These are phyloP conservation scores for Pseudozyma sp. DNA, from an alignment of 1,284 basidiomycete genomes.

Conservation along the genomic window DNA sequence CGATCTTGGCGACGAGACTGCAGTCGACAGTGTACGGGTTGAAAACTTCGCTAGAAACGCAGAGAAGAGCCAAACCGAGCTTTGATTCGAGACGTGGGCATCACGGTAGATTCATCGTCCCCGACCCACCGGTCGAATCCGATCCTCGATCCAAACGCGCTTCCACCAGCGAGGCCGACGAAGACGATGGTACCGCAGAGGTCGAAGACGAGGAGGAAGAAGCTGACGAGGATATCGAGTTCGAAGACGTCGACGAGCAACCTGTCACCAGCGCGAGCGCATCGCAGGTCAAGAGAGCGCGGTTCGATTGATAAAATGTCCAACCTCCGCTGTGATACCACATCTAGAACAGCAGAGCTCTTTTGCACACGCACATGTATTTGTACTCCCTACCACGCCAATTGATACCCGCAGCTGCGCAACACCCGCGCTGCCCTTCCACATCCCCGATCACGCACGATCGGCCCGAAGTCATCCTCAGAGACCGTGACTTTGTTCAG, in stretches of 20 bases:
- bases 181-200: constrained; percentile 1
- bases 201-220: constrained; percentile 8
- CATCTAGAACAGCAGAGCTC: no score
- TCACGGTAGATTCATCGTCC: constrained; percentile 55
- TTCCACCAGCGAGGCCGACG: not conserved
- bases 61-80: constrained; percentile 40
- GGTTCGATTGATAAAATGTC: constrained; percentile 25
- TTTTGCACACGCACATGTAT: constrained; percentile 3
- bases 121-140: constrained; percentile 16
- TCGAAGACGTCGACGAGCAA: constrained; percentile 12
- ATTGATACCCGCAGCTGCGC: constrained; percentile 19
- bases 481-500: not conserved
- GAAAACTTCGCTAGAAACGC: constrained; percentile 31
- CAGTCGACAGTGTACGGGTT: constrained; percentile 59
- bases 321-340: not conserved
- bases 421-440: constrained; percentile 1
- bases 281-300: constrained; percentile 19
- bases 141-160: not conserved
- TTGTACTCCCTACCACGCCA: constrained; percentile 6
- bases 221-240: constrained; percentile 16
- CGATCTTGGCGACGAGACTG: constrained; percentile 52
- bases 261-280: not conserved
- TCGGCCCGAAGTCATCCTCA: no score
- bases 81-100: constrained; percentile 61
- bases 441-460: not conserved